Evolutionary conservation across 2,329 filamentous ascomycete genomes (phyloP).

Genomic region (Colletotrichum horii): DNA sequence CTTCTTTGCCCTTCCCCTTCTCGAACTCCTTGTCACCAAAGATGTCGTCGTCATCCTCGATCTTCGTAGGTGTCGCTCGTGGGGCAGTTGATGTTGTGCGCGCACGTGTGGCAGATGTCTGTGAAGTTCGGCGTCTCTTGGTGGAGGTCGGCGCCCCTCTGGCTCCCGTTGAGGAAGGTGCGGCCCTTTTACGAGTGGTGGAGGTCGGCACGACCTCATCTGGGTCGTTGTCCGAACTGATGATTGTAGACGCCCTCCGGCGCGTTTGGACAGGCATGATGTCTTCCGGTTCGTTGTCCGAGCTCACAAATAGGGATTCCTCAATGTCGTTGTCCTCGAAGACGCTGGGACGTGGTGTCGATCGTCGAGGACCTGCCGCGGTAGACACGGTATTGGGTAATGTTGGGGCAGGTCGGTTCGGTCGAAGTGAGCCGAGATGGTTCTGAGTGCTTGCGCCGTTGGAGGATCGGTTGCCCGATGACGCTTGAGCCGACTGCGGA

Average conservation of each 20-base stretch:
- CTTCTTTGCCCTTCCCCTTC: constrained; percentile 27
- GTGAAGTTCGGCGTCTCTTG: constrained; percentile 21
- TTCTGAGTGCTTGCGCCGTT: neutral
- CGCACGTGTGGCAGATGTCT: constrained; percentile 10
- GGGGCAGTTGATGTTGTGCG: constrained; percentile 30
- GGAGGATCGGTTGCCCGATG: constrained; percentile 6
- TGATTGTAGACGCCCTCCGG: constrained; percentile 13
- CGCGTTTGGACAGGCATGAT: constrained; percentile 22
- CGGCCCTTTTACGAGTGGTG: constrained; percentile 13
- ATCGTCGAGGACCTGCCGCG: constrained; percentile 4
- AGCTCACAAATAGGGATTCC: constrained; percentile 19
- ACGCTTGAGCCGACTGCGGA: constrained; percentile 30
- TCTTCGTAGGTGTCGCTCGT: neutral
- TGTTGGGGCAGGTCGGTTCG: constrained; percentile 16
- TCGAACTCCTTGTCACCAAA: constrained; percentile 25
- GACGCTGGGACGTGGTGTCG: neutral
- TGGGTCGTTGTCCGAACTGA: constrained; percentile 12
- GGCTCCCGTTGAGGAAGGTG: constrained; percentile 8
- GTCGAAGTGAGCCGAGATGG: neutral
- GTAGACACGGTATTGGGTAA: neutral
- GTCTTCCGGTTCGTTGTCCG: constrained; percentile 18
- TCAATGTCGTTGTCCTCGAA: neutral
- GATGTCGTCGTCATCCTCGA: constrained; percentile 30
- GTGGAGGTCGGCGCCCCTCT: neutral
- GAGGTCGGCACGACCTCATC: constrained; percentile 11